Percentiles rank a stretch among this genome's conserved stretches.
Conservation (phyloP, 2,329 filamentous ascomycete genomes). For the Delphinella strobiligena region DNA sequence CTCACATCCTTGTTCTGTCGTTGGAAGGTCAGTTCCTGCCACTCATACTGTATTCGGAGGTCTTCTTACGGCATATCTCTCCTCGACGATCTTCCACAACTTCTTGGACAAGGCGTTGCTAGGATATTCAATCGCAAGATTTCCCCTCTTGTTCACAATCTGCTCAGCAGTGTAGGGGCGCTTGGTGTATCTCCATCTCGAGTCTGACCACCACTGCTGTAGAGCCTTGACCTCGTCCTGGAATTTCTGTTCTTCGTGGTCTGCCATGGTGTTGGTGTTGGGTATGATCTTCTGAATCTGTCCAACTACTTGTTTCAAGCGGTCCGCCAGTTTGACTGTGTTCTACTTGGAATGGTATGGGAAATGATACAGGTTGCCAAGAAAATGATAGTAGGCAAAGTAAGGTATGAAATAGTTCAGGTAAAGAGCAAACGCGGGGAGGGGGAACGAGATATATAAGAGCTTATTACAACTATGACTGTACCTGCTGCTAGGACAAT, state of each 20-base stretch:
- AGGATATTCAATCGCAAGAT: slow-evolving; percentile 80
- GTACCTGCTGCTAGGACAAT: background rate
- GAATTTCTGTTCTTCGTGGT: slow-evolving; percentile 64
- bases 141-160: slow-evolving; percentile 91
- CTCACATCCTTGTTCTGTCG: slow-evolving; percentile 67
- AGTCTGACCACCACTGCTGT: slow-evolving; percentile 87
- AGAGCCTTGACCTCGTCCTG: slow-evolving; percentile 74
- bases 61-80: slow-evolving; percentile 59
- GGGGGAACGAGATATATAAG: background rate
- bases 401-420: background rate
- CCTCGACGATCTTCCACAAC: slow-evolving; percentile 81
- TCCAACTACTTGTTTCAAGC: slow-evolving; percentile 20
- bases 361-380: background rate
- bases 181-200: slow-evolving; percentile 86
- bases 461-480: background rate
- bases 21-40: slow-evolving; percentile 8
- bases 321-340: slow-evolving; percentile 19
- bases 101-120: slow-evolving; percentile 87
- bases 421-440: background rate
- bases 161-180: slow-evolving; percentile 91
- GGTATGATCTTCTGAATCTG: slow-evolving; percentile 2
- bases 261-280: slow-evolving; percentile 16
- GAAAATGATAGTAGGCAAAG: background rate
- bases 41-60: background rate
- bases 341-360: background rate